A percentile compares a stretch with the other conserved stretches of the same genome.
Evolutionary conservation across 345 rosid species (phyloP).

Genomic region (Barbarea vulgaris): DNA sequence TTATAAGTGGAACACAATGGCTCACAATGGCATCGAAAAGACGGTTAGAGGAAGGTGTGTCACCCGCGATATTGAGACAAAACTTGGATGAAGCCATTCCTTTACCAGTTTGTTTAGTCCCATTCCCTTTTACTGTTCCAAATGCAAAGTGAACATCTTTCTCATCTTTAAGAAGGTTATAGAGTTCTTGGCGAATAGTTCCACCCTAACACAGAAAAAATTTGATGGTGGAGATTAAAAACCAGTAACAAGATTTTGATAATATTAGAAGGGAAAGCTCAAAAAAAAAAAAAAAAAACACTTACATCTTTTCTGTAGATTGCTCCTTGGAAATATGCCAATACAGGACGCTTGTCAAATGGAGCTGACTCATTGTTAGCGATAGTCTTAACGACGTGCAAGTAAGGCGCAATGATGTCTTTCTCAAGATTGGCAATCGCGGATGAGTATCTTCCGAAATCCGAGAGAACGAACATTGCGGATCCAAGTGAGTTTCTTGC

Average conservation of each 20-base stretch:
- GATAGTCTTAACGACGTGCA: constrained; percentile 72
- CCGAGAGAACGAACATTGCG: constrained; percentile 90
- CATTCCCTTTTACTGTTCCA: constrained; percentile 68
- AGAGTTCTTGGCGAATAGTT: constrained; percentile 73
- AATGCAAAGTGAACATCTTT: constrained; percentile 82
- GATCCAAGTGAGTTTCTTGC: constrained; percentile 66
- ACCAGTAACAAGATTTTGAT: not conserved
- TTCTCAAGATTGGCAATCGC: constrained; percentile 72
- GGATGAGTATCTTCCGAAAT: constrained; percentile 83
- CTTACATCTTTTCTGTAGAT: constrained; percentile 92
- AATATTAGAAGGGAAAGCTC: not conserved
- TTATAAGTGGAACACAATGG: constrained; percentile 88
- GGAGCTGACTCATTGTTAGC: constrained; percentile 54
- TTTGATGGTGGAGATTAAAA: not conserved
- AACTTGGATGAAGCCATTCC: constrained; percentile 93
- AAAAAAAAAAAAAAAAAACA: too few relatives aligned
- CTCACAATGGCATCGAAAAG: constrained; percentile 84
- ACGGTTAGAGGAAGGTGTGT: constrained; percentile 94
- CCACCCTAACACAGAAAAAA: constrained; percentile 61
- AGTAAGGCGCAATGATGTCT: constrained; percentile 86
- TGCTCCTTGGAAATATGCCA: constrained; percentile 87
- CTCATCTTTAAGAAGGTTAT: constrained; percentile 87
- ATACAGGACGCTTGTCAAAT: constrained; percentile 66
- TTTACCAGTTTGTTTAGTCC: constrained; percentile 63
- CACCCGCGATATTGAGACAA: constrained; percentile 92